Base-by-base conservation (phyloP, 768 basidiomycete species). In the Pisolithus albus region DNA sequence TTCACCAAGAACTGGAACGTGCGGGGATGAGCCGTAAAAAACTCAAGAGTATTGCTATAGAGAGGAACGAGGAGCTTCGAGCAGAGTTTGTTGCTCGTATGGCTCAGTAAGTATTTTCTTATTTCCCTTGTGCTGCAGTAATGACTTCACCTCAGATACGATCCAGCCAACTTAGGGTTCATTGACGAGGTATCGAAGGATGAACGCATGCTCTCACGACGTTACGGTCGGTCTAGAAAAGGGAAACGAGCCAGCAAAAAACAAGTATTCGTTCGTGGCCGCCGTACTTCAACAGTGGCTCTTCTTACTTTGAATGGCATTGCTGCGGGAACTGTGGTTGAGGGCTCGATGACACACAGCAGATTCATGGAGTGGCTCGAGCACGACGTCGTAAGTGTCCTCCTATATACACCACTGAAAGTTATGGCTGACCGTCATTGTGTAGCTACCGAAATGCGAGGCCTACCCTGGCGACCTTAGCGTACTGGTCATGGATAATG, bases 141-240 rank as follows among this genome's bases (percentile, higher is more conserved):
- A 8, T 30, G 30, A 30, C 24, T 24, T 30, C 7, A 7, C 30
- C 30, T 8, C 7, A 30, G 30, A 30, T 30, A 66, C 45, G 52
- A 56, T 36, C 41, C 59, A 2, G 10, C 48, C 23, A 58, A 56
- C 28, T 46, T 64, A 2, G 42, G 60, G 0, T 53, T 49, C n/a
- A 46, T 69, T 47, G 66, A 67, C 50, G 59, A 67, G 44, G 56
- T 58, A 16, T 64, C 59, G 21, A 67, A 66, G 53, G 62, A 69
- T 44, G 60, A 67, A 42, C 51, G 53, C 1, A 64, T 61, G 18
- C 61, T 59, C 49, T 53, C 59, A 19, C 46, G 56, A 6, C 21
- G 57, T 5, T 64, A 56, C 46, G 65, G 67, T 6, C 9, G 54
- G 10, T 48, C 65, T 13, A 49, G 18, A 5, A 23, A 24, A 23